phyloP scores from a whole-genome alignment of 2,329 filamentous ascomycete genomes.

The Monosporascus sp. region DNA sequence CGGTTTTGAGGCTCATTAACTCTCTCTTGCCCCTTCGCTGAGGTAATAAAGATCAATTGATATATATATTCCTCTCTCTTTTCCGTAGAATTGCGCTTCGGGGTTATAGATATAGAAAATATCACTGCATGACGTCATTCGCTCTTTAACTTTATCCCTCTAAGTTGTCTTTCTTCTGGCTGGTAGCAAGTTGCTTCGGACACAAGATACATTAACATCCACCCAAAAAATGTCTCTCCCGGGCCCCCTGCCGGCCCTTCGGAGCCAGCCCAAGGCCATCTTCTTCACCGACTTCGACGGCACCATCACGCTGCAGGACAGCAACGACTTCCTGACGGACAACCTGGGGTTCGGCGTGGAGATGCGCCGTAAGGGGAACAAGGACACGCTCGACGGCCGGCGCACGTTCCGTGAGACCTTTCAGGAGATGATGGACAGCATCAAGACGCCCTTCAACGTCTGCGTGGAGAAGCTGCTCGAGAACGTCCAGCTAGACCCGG shows the following conservation, averaged over 20 bases:
- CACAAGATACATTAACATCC: too few species aligned
- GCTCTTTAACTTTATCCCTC: not conserved
- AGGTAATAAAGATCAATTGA: too few species aligned
- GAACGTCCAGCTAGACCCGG: slow-evolving; percentile 84
- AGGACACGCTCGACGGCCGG: slow-evolving; percentile 66
- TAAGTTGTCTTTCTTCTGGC: not conserved
- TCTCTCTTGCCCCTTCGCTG: too few species aligned
- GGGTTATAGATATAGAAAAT: not conserved
- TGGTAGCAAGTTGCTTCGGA: not conserved
- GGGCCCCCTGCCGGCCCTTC: slow-evolving; percentile 49
- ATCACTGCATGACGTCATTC: not conserved
- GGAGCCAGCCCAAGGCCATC: slow-evolving; percentile 77
- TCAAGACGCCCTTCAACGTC: slow-evolving; percentile 72
- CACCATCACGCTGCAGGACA: slow-evolving; percentile 74
- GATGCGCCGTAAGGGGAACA: slow-evolving; percentile 67
- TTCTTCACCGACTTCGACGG: slow-evolving; percentile 99
- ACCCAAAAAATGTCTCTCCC: slow-evolving; percentile 36
- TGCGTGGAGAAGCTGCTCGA: slow-evolving; percentile 73
- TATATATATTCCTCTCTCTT: too few species aligned
- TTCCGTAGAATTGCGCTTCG: too few species aligned
- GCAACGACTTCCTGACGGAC: slow-evolving; percentile 74
- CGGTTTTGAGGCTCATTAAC: too few species aligned
- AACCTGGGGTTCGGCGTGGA: slow-evolving; percentile 78
- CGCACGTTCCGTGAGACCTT: slow-evolving; percentile 81
- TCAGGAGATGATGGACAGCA: slow-evolving; percentile 84